Evolutionary conservation across 2,329 filamentous ascomycete species (phyloP), one percentile per base, ranked within the genome.

Genomic region (Cryphonectria radicalis): DNA sequence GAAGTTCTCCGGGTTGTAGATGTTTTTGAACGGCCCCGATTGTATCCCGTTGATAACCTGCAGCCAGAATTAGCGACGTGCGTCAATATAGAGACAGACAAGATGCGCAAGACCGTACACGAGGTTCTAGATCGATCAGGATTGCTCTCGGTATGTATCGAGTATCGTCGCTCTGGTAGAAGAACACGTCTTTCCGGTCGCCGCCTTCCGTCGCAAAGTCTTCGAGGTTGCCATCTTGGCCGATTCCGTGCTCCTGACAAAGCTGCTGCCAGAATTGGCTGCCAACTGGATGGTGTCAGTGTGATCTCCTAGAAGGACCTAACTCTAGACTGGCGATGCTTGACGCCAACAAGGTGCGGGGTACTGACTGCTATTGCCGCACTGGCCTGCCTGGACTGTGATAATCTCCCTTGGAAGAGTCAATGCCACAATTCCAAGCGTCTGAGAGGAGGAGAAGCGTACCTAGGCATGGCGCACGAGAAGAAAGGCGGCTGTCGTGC

Each of bases 1-100:
- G 84, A 98, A 98, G 85, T 99, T 99, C 82, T 99, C 96, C 0
- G 96, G 96, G 80, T 99, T 99, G 88, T 99, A 99, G 72, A 99
- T 99, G 81, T 99, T 98, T 81, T 92, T 94, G 86, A 99, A 99
- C 0, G 95, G 91, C 1, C 96, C 94, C 13, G 91, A 92, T 83
- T 98, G 95, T 76, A 99, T 99, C 73, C 90, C 86, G 79, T 98
- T 93, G 79, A 99, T 92, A 74, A 98, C 92, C 91, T 85, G 74
- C 10, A 25, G 25, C 37, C 2, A 32, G 70, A 42, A 70, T 73
- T n/a, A 74, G 14, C 40, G 13, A 35, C 1, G 14, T 22, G n/a
- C 14, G 14, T 59, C 13, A 4, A 5, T 37, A 4, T 40, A 14
- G 7, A 50, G 8, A n/a, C 22, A n/a, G 46, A 22, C 22, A 10